A percentile compares a stretch with the other conserved stretches of the same genome.
phyloP scores from a whole-genome alignment of 176 grass and related monocot genomes.

The Zoysia pacifica region DNA sequence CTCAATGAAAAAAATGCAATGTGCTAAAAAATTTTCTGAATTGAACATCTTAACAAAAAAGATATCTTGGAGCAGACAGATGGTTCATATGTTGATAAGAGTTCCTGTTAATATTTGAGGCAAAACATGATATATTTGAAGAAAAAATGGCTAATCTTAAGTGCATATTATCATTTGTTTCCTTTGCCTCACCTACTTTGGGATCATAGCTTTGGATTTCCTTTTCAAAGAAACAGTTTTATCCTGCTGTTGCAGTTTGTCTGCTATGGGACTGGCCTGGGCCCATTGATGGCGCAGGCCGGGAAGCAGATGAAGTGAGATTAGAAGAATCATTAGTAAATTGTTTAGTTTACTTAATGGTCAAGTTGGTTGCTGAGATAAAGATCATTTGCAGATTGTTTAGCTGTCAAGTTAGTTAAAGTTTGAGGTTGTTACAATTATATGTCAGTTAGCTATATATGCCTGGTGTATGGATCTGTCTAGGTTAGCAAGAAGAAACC shows the following conservation, averaged over 20 bases:
- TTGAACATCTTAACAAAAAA: too few relatives aligned
- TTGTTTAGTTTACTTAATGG: background rate
- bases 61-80: background rate
- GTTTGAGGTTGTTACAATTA: background rate
- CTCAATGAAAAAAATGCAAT: too few relatives aligned
- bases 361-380: background rate
- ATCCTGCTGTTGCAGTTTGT: background rate
- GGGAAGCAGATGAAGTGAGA: background rate
- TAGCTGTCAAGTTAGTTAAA: background rate
- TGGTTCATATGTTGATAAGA: background rate
- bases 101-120: background rate
- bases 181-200: background rate
- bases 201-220: background rate
- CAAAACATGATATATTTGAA: background rate
- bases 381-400: background rate
- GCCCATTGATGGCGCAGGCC: background rate
- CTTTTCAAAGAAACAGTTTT: background rate
- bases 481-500: background rate
- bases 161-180: background rate
- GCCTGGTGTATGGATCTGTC: background rate
- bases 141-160: background rate
- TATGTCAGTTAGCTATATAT: background rate
- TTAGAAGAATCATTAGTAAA: background rate
- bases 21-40: too few relatives aligned
- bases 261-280: background rate